A percentile compares a stretch with the other conserved stretches of the same genome.
Evolutionary conservation across 1,284 basidiomycete genomes (phyloP).

Genomic region (Cryptococcus sp.): DNA sequence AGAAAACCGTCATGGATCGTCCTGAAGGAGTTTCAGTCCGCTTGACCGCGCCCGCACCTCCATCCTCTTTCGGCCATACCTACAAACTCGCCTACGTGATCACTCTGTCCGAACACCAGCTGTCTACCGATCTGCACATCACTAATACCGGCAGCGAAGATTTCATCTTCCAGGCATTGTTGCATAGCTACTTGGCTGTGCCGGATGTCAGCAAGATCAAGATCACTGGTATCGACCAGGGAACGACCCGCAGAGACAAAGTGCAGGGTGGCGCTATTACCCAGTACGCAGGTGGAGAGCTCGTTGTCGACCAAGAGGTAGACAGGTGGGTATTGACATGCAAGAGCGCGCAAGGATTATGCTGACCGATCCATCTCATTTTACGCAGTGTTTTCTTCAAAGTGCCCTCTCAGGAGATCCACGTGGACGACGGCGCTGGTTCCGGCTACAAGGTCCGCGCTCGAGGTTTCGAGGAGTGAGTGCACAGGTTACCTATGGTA

Average conservation of each 20-base stretch:
- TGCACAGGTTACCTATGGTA: background rate
- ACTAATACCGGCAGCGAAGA: conserved; percentile 58
- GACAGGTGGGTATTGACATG: conserved; percentile 38
- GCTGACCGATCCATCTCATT: background rate
- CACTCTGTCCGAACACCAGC: conserved; percentile 69
- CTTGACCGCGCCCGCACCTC: conserved; percentile 65
- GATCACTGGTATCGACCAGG: conserved; percentile 53
- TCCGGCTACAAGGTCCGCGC: conserved; percentile 60
- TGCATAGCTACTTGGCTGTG: conserved; percentile 84
- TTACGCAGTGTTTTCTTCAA: conserved; percentile 43
- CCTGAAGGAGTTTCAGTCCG: conserved; percentile 69
- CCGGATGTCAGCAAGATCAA: conserved; percentile 54
- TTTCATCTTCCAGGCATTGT: conserved; percentile 80
- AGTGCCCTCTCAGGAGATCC: conserved; percentile 40
- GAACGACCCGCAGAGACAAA: conserved; percentile 73
- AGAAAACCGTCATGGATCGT: conserved; percentile 66
- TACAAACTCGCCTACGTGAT: conserved; percentile 77
- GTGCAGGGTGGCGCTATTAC: conserved; percentile 33
- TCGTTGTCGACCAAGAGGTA: conserved; percentile 35
- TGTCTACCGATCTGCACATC: conserved; percentile 77
- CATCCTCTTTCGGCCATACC: conserved; percentile 60
- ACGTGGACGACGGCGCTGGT: conserved; percentile 39
- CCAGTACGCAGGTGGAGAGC: conserved; percentile 37
- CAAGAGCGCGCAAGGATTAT: conserved; percentile 1
- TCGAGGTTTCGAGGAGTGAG: conserved; percentile 63